phyloP scores from a whole-genome alignment of 139 green algal genomes.

The Chlamydomonas sphaeroides region DNA sequence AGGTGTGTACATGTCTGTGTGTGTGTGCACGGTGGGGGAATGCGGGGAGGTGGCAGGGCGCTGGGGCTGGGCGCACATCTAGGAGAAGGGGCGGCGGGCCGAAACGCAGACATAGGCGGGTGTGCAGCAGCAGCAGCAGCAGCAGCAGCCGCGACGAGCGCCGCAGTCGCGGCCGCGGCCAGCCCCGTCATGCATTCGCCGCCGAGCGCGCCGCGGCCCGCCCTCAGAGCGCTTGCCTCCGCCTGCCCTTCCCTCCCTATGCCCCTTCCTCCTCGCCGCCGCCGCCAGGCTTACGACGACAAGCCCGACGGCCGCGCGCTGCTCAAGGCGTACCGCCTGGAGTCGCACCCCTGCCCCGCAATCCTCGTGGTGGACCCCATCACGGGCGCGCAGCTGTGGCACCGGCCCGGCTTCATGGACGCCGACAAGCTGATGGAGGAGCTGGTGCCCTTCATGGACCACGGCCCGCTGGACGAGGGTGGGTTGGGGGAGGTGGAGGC shows the following conservation, averaged over 20 bases:
- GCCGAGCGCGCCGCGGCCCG: no score
- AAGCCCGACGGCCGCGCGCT: slow-evolving; percentile 61
- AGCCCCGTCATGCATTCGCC: no score
- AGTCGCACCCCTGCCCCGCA: slow-evolving; percentile 45
- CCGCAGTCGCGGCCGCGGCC: no score
- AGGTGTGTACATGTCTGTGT: slow-evolving; percentile 55
- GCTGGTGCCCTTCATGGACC: slow-evolving; percentile 89
- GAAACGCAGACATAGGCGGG: no score
- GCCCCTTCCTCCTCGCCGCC: neutral
- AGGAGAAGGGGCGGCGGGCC: no score
- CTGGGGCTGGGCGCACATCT: no score
- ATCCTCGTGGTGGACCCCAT: slow-evolving; percentile 82
- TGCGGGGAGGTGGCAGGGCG: no score
- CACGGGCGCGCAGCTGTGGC: slow-evolving; percentile 78
- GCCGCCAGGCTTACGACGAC: slow-evolving; percentile 19
- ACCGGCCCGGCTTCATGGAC: slow-evolving; percentile 74
- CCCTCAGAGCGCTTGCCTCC: no score
- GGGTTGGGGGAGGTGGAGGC: neutral
- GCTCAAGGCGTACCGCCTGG: slow-evolving; percentile 66
- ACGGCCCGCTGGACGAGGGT: slow-evolving; percentile 52
- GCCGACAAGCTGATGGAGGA: slow-evolving; percentile 81
- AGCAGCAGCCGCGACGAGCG: no score
- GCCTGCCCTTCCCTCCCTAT: neutral
- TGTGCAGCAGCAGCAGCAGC: no score
- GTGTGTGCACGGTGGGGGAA: neutral